Evolutionary conservation across 1,284 basidiomycete species (phyloP).

Genomic region (Rhodotorula mucilaginosa): DNA sequence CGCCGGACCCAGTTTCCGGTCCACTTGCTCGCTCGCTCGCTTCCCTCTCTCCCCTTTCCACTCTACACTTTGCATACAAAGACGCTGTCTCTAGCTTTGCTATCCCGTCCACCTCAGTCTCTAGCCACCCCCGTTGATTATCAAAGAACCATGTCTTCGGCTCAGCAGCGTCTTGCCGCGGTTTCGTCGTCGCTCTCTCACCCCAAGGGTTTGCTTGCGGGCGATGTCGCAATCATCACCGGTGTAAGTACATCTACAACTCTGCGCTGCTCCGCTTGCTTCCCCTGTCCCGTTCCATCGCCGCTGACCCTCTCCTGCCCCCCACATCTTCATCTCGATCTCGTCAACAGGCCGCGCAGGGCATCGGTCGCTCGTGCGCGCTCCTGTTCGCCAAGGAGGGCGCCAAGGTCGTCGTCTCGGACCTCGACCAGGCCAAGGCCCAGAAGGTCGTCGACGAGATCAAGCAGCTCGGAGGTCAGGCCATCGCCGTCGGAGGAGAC

Average conservation of each 20-base stretch:
- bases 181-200: slow-evolving; percentile 66
- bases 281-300: too few species aligned
- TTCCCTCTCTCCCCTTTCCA: background rate
- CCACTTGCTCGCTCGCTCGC: too few species aligned
- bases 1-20: too few species aligned
- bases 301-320: too few species aligned
- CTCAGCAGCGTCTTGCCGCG: slow-evolving; percentile 24
- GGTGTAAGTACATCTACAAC: slow-evolving; percentile 54
- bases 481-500: slow-evolving; percentile 68
- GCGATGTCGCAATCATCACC: slow-evolving; percentile 81
- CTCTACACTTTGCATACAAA: too few species aligned
- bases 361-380: slow-evolving; percentile 70
- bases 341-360: slow-evolving; percentile 61
- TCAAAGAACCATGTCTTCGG: slow-evolving; percentile 17
- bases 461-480: slow-evolving; percentile 67
- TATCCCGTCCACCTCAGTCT: too few species aligned
- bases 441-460: slow-evolving; percentile 70
- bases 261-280: background rate
- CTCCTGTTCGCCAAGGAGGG: slow-evolving; percentile 79
- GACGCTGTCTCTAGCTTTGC: background rate
- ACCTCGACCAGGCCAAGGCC: slow-evolving; percentile 55
- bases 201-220: slow-evolving; percentile 60
- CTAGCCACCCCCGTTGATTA: too few species aligned
- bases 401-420: slow-evolving; percentile 78
- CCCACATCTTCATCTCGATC: background rate